Base-by-base conservation (phyloP, 345 rosid genomes). In the Pistacia vera region DNA sequence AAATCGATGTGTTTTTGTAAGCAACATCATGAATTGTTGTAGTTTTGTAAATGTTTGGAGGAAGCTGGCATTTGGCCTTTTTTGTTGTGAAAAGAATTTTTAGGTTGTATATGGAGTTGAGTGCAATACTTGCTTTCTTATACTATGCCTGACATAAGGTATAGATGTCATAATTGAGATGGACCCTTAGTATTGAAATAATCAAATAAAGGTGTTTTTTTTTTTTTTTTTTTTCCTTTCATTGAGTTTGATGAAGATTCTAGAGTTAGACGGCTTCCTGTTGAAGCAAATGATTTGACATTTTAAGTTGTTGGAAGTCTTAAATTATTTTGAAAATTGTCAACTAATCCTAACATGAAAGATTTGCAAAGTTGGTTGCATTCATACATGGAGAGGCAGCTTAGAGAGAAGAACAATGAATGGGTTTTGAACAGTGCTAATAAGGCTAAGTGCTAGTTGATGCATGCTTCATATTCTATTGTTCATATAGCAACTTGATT, bases 341-440 rank as follows among this genome's bases (percentile, higher is more conserved):
- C 83, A 20, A 85, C 92, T 65, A 90, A 92, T 77, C 95, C 95
- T n/a, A 85, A 87, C 13, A 73, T 79, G 83, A 89, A 88, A 71
- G 85, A 85, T 81, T 63, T 66, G 64, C 83, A 77, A 56, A 75
- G 88, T 72, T 85, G 89, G 86, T 68, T 88, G 79, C 88, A 83
- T 67, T 90, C 97, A 3, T 81, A 80, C 77, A 90, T 96, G 11
- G 97, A 96, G 85, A 86, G 85, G 85, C 90, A 5, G 90, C 81
- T 72, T 86, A 75, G 97, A 93, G 82, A 85, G 86, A 78, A 84
- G 97, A 87, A 80, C 88, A 28, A 65, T 90, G 77, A 89, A 86
- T 66, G 98, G 57, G 86, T 85, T 44, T 90, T 93, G 71, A 81
- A 77, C 75, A 66, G 70, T 63, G 73, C 77, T 66, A 78, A 81